Evolutionary conservation across 371 early-diverging fungal species (phyloP).

Genomic region (Mucor sp.): DNA sequence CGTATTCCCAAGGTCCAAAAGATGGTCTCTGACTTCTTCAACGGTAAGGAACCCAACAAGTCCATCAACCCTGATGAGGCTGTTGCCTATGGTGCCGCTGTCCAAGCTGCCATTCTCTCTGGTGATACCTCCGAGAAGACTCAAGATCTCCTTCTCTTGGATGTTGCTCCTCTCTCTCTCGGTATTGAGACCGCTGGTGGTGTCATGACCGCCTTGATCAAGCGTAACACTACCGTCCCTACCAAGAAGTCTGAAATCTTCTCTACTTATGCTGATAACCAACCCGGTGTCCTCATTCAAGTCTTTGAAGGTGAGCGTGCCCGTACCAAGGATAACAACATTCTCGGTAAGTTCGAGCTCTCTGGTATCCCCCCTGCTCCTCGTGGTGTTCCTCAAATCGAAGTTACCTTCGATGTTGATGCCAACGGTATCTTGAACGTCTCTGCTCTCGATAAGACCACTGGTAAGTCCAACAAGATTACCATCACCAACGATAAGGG

Average conservation of each 20-base stretch:
- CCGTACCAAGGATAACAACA: slow-evolving; percentile 90
- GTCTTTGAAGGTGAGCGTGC: slow-evolving; percentile 95
- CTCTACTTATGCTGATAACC: slow-evolving; percentile 52
- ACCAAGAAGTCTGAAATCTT: slow-evolving; percentile 83
- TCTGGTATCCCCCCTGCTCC: slow-evolving; percentile 89
- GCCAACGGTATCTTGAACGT: slow-evolving; percentile 96
- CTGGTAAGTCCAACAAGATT: slow-evolving; percentile 81
- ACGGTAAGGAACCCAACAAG: slow-evolving; percentile 95
- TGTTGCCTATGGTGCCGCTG: slow-evolving; percentile 98
- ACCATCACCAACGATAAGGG: slow-evolving; percentile 94
- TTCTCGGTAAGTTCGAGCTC: slow-evolving; percentile 91
- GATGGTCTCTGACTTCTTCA: slow-evolving; percentile 96
- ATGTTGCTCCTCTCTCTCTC: slow-evolving; percentile 90
- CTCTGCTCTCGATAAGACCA: slow-evolving; percentile 89
- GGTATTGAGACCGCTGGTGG: slow-evolving; percentile 97
- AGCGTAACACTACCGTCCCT: slow-evolving; percentile 92
- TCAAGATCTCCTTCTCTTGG: slow-evolving; percentile 80
- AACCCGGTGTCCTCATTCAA: slow-evolving; percentile 89
- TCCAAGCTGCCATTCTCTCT: slow-evolving; percentile 89
- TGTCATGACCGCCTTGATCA: slow-evolving; percentile 75
- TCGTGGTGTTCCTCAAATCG: slow-evolving; percentile 90
- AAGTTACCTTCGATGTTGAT: slow-evolving; percentile 94
- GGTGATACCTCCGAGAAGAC: slow-evolving; percentile 75
- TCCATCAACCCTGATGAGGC: slow-evolving; percentile 97
- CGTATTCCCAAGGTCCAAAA: slow-evolving; percentile 99